Base-by-base conservation (phyloP, 768 basidiomycete species). In the Leccinellum luteum region DNA sequence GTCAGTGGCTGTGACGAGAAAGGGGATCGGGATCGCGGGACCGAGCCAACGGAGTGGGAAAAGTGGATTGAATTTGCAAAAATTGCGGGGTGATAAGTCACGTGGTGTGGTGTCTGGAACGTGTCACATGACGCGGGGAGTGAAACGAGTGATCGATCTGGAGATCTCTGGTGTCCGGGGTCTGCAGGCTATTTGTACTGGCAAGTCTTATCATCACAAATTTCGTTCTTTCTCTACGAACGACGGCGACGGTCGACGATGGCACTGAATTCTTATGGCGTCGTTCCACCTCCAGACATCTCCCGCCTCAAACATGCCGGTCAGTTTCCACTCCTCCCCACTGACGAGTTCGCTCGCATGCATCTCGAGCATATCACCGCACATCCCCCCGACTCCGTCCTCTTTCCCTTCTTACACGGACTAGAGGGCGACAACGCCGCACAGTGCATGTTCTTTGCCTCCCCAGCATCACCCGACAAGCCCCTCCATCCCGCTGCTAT, bases 381-480 rank as follows among this genome's bases (percentile, higher is more conserved):
- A 1, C 89, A 94, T 71, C 84, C 90, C 1, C 88, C 89, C 0
- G 93, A 96, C 74, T 78, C 80, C 41, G 80, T 87, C 63, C 82
- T 94, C 56, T 96, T 96, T 70, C 93, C 93, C 1, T 96, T 94
- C 74, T 75, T 93, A 15, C 93, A 94, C 65, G 90, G 92, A 45
- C 78, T 94, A 59, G 92, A 94, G 66, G 87, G 90, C 61, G 80
- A 86, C 57, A 92, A 92, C 67, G 73, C 81, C 15, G 85, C 86
- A 0, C 92, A 93, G 75, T 91, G 89, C 65, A 78, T 81, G 21
- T 94, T 94, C 79, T 95, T 95, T 68, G 79, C 82, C 1, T 55
- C 62, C 30, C 17, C 65, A 12, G 67, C 79, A 10, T 58, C n/a
- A n/a, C n/a, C n/a, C n/a, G n/a, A n/a, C n/a, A n/a, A 48, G 21